Conservation (phyloP, 192 early-diverging fungal species). For the Podila horticola region DNA sequence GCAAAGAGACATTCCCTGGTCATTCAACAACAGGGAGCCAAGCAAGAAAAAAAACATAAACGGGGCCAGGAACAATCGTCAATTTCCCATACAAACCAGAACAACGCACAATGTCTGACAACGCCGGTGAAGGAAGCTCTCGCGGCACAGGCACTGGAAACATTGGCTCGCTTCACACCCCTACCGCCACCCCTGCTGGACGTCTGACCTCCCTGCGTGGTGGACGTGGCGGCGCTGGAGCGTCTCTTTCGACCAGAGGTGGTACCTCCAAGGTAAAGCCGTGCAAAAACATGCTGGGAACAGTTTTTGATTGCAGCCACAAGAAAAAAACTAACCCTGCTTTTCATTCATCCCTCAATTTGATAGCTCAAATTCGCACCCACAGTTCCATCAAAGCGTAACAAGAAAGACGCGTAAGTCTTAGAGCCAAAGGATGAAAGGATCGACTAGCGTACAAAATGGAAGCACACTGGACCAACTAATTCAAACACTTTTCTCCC, state of each 20-base stretch:
- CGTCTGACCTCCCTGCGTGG: conserved; percentile 41
- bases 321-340: not conserved
- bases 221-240: conserved; percentile 24
- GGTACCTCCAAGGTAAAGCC: conserved; percentile 53
- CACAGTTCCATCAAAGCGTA: conserved; percentile 64
- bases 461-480: not conserved
- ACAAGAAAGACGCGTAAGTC: conserved; percentile 65
- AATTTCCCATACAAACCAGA: not conserved
- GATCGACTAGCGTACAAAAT: not conserved
- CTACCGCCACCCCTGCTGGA: conserved; percentile 36
- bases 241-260: conserved; percentile 41
- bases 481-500: not conserved
- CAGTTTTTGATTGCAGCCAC: no score
- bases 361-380: conserved; percentile 70
- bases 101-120: conserved; percentile 29
- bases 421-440: not conserved
- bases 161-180: conserved; percentile 47
- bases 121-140: conserved; percentile 23
- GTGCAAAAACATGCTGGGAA: no score
- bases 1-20: no score
- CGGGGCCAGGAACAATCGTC: not conserved
- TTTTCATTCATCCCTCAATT: not conserved
- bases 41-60: not conserved
- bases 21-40: no score
- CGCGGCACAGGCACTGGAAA: conserved; percentile 29